Conservation (phyloP, 768 basidiomycete species). For the Kwoniella shandongensis region DNA sequence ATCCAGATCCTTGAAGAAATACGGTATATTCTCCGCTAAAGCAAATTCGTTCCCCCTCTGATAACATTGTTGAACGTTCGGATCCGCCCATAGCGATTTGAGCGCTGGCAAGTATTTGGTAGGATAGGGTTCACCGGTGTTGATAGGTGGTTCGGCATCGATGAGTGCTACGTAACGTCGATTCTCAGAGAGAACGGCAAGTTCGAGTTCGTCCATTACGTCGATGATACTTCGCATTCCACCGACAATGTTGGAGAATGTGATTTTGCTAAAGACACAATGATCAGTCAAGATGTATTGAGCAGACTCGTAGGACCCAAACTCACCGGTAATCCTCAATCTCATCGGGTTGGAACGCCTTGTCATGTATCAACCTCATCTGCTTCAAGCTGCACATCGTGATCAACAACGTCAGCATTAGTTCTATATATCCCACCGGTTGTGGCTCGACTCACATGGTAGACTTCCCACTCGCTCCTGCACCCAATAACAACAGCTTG, state of each 20-base stretch:
- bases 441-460: constrained; percentile 59
- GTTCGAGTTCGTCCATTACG: constrained; percentile 83
- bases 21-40: constrained; percentile 70
- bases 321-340: constrained; percentile 67
- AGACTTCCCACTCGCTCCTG: constrained; percentile 90
- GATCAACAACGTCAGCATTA: not conserved
- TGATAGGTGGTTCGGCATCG: constrained; percentile 68
- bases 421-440: not conserved
- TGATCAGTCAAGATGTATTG: constrained; percentile 39
- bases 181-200: constrained; percentile 68
- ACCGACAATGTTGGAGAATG: constrained; percentile 86
- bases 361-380: constrained; percentile 92
- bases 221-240: constrained; percentile 81
- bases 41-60: constrained; percentile 84
- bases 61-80: constrained; percentile 72
- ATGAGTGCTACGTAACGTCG: constrained; percentile 63
- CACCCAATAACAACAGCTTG: constrained; percentile 84
- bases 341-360: constrained; percentile 78
- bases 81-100: constrained; percentile 72
- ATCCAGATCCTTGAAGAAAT: constrained; percentile 74
- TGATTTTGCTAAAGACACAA: constrained; percentile 83
- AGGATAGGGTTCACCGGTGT: constrained; percentile 80
- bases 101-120: constrained; percentile 66
- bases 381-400: constrained; percentile 60
- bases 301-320: not conserved